Percentiles rank a stretch among this genome's conserved stretches.
These are phyloP conservation scores for Apiospora kogelbergensis DNA, from an alignment of 2,329 filamentous ascomycete species.

Conservation along the genomic window DNA sequence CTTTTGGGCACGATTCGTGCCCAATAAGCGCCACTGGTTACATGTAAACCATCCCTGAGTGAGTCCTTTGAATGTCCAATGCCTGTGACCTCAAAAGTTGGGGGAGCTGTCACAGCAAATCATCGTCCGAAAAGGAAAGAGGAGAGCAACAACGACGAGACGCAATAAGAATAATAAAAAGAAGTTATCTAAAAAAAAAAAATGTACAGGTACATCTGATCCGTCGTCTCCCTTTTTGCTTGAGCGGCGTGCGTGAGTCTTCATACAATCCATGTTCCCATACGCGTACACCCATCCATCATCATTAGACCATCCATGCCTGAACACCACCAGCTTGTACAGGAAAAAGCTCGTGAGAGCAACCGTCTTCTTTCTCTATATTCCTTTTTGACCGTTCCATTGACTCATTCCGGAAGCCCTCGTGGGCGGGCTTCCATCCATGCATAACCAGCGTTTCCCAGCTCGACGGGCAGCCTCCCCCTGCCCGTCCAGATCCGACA, in stretches of 20 bases:
- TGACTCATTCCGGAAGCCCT: not conserved
- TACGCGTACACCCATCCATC: conserved; percentile 7
- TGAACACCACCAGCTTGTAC: conserved; percentile 12
- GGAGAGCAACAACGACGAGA: not conserved
- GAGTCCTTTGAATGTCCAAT: not conserved
- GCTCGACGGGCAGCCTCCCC: not conserved
- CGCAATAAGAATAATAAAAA: not conserved
- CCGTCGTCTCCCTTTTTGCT: not conserved
- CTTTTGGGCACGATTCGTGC: conserved; percentile 14
- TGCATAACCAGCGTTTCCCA: conserved; percentile 9
- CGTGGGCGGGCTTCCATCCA: conserved; percentile 12
- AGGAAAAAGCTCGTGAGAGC: conserved; percentile 23
- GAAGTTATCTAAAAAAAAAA: not conserved
- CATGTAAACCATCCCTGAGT: not conserved
- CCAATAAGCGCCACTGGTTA: conserved; percentile 15
- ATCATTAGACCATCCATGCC: conserved; percentile 10
- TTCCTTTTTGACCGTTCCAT: conserved; percentile 12
- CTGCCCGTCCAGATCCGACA: not conserved
- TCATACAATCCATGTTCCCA: conserved; percentile 11
- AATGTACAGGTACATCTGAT: conserved; percentile 4
- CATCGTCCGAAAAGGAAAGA: not conserved
- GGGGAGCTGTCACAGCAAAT: not conserved
- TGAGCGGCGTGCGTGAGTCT: conserved; percentile 2
- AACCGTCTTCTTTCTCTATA: conserved; percentile 20
- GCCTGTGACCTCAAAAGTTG: not conserved